Conservation (phyloP, 257 asterid genomes). For the Gentiana straminea region DNA sequence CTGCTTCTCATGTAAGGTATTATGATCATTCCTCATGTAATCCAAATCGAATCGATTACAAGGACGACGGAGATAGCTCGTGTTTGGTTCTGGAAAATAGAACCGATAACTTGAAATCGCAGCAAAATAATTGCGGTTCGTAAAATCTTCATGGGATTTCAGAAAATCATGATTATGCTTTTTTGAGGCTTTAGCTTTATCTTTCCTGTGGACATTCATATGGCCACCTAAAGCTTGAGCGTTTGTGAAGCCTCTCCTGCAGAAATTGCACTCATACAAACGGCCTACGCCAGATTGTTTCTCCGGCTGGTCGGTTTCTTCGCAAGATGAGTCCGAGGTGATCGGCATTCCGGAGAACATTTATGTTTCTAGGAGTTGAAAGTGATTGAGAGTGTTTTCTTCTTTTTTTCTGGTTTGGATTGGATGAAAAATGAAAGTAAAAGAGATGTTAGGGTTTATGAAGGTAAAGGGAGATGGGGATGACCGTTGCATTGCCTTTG, state of each 20-base stretch:
- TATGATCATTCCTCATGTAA: background rate
- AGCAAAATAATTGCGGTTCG: conserved; percentile 15
- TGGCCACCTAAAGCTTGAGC: conserved; percentile 95
- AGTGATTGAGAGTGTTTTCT: too few relatives aligned
- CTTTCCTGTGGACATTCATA: conserved; percentile 87
- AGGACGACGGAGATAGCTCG: conserved; percentile 20
- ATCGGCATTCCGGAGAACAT: conserved; percentile 12
- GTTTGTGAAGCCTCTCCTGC: conserved; percentile 78
- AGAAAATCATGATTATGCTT: conserved; percentile 3
- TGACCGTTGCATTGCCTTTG: too few relatives aligned
- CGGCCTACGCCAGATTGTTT: conserved; percentile 34
- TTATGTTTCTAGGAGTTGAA: too few relatives aligned
- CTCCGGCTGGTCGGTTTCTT: conserved; percentile 24
- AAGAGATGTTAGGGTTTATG: conserved; percentile 7
- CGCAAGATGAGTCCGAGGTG: conserved; percentile 30
- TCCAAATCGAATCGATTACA: background rate
- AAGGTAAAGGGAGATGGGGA: background rate
- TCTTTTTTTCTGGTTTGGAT: too few relatives aligned
- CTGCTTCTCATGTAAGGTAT: conserved; percentile 12
- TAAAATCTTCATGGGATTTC: conserved; percentile 9
- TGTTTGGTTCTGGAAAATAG: conserved; percentile 45
- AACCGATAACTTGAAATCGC: conserved; percentile 27
- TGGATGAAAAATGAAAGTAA: background rate
- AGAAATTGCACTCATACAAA: conserved; percentile 62
- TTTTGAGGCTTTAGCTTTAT: conserved; percentile 40